Conservation (phyloP, 192 early-diverging fungal species). For the Powellomyces hirtus region DNA sequence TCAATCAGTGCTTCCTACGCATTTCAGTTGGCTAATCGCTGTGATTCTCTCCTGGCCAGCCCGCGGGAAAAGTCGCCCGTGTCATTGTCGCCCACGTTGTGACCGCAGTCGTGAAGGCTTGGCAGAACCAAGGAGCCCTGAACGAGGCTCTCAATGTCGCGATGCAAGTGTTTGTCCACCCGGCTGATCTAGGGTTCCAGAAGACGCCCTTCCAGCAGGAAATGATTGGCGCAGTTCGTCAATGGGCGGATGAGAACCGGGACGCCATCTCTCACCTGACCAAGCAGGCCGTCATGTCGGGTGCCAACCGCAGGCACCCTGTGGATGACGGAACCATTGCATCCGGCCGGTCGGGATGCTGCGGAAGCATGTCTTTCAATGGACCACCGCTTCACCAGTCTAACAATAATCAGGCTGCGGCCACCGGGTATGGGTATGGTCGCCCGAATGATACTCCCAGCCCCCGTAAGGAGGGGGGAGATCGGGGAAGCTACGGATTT, state of each 20-base stretch:
- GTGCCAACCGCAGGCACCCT: conserved; percentile 10
- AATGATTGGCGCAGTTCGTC: conserved; percentile 20
- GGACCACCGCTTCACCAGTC: background rate
- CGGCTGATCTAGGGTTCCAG: conserved; percentile 20
- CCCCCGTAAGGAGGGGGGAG: background rate
- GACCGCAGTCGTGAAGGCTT: conserved; percentile 24
- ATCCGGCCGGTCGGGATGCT: background rate
- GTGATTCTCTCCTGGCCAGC: background rate
- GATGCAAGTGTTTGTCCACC: conserved; percentile 33
- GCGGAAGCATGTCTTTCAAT: background rate
- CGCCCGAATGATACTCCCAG: conserved; percentile 1
- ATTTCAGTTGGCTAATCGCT: background rate
- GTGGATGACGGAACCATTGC: background rate
- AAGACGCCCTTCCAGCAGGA: conserved; percentile 17
- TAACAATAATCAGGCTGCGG: background rate
- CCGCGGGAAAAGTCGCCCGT: conserved; percentile 20
- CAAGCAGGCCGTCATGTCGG: conserved; percentile 13
- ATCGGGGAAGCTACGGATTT: background rate
- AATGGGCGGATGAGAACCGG: conserved; percentile 23
- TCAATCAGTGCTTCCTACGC: background rate
- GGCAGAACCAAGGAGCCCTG: background rate
- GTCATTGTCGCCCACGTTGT: conserved; percentile 24
- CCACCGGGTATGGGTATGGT: background rate
- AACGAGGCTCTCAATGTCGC: conserved; percentile 10
- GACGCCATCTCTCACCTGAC: background rate